These are phyloP conservation scores for Puccinia brachypodii DNA, from an alignment of 1,284 basidiomycete genomes.

Conservation along the genomic window DNA sequence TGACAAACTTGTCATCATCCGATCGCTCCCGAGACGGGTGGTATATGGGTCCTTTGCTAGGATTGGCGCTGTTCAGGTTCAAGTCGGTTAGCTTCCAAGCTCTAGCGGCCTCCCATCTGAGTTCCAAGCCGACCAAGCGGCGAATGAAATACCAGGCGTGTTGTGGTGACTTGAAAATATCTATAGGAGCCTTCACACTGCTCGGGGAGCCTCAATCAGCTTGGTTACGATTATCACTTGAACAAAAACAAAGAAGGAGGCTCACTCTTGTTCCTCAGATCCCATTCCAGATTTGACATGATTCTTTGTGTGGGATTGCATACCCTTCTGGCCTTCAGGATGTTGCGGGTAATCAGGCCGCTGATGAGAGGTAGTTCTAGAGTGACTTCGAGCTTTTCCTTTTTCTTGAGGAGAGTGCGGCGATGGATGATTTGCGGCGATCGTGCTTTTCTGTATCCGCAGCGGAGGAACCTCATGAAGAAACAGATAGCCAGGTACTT, in stretches of 20 bases:
- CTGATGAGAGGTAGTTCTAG: not conserved
- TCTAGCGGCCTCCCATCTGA: conserved; percentile 41
- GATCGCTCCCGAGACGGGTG: not conserved
- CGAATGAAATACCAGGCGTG: conserved; percentile 47
- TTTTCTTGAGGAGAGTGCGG: not conserved
- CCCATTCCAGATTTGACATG: not conserved
- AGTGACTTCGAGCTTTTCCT: not conserved
- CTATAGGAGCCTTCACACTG: not conserved
- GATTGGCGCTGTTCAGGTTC: not conserved
- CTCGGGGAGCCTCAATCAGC: not conserved
- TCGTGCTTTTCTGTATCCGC: conserved; percentile 14
- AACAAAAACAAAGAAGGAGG: not conserved
- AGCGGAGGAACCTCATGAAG: conserved; percentile 36
- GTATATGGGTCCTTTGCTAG: not conserved
- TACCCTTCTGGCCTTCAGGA: not conserved
- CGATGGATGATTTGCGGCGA: not conserved
- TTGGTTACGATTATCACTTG: not conserved
- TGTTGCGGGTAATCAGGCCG: not conserved
- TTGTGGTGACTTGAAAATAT: conserved; percentile 36
- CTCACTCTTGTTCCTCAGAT: not conserved
- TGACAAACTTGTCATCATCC: conserved; percentile 18
- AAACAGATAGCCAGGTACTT: conserved; percentile 33
- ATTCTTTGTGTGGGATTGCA: not conserved
- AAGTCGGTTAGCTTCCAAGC: conserved; percentile 46
- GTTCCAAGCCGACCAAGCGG: conserved; percentile 42